Percentiles rank a stretch among this genome's conserved stretches.
Conservation (phyloP, 495 filamentous ascomycete genomes). For the Letharia lupina region DNA sequence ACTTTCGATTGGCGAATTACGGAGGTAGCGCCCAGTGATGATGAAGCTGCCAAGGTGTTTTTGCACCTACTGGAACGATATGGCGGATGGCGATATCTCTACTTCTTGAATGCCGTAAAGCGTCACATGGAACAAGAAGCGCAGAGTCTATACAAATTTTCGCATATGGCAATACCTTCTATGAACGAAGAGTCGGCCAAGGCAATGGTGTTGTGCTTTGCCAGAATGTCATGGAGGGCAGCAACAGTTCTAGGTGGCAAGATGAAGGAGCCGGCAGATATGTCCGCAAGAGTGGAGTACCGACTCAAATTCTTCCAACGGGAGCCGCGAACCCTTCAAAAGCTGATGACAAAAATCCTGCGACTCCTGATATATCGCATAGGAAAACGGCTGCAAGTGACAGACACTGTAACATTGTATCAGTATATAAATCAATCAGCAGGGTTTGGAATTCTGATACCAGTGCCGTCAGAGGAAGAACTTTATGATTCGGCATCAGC, state of each 20-base stretch:
- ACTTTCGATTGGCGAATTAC: neutral
- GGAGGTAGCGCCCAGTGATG: neutral
- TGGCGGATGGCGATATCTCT: neutral
- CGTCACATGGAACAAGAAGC: neutral
- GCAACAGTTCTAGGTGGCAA: neutral
- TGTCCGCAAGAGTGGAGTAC: neutral
- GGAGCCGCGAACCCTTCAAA: neutral
- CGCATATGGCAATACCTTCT: neutral
- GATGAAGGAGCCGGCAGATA: neutral
- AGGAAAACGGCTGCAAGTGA: neutral
- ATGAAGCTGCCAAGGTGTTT: neutral
- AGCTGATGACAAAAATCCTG: neutral
- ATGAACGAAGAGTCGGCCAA: neutral
- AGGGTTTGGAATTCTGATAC: neutral
- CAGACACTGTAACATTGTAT: neutral
- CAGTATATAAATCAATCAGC: neutral
- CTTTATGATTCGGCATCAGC: neutral
- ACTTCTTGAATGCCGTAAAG: neutral
- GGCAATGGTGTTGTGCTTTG: neutral
- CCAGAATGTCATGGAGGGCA: neutral
- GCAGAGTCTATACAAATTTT: neutral
- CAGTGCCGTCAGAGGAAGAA: neutral
- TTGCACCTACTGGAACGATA: neutral
- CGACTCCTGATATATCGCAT: neutral
- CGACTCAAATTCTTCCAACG: neutral